These are phyloP conservation scores for Trichosanthes cucumerina DNA, from an alignment of 306 rosid species.

Conservation along the genomic window DNA sequence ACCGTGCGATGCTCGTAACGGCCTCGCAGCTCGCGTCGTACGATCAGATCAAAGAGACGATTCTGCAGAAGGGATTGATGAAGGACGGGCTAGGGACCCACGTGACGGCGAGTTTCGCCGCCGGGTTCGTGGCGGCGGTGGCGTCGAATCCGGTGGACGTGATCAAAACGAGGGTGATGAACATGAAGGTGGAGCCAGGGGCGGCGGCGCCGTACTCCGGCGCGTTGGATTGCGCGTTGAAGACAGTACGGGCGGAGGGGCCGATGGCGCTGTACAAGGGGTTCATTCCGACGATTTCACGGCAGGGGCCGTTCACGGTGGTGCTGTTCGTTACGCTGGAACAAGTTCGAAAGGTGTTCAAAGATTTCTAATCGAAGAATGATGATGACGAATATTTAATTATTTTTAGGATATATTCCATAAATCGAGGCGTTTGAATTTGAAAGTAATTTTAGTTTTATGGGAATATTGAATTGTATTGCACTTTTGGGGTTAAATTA, in stretches of 20 bases:
- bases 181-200: slow-evolving; percentile 58
- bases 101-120: slow-evolving; percentile 72
- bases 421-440: neutral
- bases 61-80: slow-evolving; percentile 41
- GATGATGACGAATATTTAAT: neutral
- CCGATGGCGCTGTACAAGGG: slow-evolving; percentile 81
- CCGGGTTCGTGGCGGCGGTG: slow-evolving; percentile 81
- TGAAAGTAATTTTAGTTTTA: neutral
- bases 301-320: slow-evolving; percentile 87
- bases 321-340: slow-evolving; percentile 79
- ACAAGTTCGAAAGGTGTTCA: slow-evolving; percentile 59
- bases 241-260: slow-evolving; percentile 68
- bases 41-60: slow-evolving; percentile 61
- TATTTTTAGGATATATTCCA: neutral
- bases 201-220: slow-evolving; percentile 42
- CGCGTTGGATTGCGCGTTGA: slow-evolving; percentile 66
- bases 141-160: slow-evolving; percentile 90
- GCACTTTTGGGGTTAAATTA: neutral
- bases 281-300: slow-evolving; percentile 64
- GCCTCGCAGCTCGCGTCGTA: slow-evolving; percentile 87
- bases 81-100: slow-evolving; percentile 64
- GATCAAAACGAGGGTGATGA: slow-evolving; percentile 87
- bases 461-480: neutral
- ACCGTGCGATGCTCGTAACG: slow-evolving; percentile 89
- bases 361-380: neutral